Evolutionary conservation across 2,329 filamentous ascomycete genomes (phyloP).

Genomic region (Hymenoscyphus infarciens): DNA sequence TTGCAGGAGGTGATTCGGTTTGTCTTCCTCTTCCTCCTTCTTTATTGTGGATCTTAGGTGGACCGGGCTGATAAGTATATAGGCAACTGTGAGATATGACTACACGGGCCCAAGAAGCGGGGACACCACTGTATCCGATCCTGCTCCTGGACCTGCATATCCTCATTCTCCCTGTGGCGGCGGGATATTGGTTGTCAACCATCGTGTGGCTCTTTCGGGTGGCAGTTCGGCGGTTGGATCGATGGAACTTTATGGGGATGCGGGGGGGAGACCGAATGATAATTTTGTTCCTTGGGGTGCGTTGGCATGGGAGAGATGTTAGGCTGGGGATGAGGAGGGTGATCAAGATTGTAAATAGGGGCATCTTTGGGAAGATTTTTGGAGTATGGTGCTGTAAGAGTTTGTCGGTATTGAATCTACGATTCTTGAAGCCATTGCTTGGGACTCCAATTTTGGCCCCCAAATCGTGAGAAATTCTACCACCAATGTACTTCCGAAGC

Average conservation of each 20-base stretch:
- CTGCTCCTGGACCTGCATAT: conserved; percentile 6
- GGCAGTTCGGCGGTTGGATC: conserved; percentile 4
- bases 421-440: too few relatives aligned
- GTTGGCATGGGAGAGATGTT: conserved; percentile 9
- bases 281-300: conserved; percentile 12
- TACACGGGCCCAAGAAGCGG: conserved; percentile 2
- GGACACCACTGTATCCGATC: not conserved
- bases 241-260: conserved; percentile 12
- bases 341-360: not conserved
- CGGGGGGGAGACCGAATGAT: not conserved
- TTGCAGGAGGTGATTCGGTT: conserved; percentile 1
- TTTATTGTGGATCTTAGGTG: not conserved
- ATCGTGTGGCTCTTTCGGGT: not conserved
- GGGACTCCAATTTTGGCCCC: too few relatives aligned
- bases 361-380: not conserved
- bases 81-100: conserved; percentile 6
- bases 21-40: not conserved
- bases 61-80: not conserved
- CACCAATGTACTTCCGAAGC: too few relatives aligned
- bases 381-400: not conserved
- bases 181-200: conserved; percentile 9
- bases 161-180: conserved; percentile 9
- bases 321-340: not conserved
- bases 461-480: too few relatives aligned
- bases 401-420: too few relatives aligned